A percentile compares a stretch with the other conserved stretches of the same genome.
These are phyloP conservation scores for Endoconidiophora laricicola DNA, from an alignment of 2,329 filamentous ascomycete genomes.

Conservation along the genomic window DNA sequence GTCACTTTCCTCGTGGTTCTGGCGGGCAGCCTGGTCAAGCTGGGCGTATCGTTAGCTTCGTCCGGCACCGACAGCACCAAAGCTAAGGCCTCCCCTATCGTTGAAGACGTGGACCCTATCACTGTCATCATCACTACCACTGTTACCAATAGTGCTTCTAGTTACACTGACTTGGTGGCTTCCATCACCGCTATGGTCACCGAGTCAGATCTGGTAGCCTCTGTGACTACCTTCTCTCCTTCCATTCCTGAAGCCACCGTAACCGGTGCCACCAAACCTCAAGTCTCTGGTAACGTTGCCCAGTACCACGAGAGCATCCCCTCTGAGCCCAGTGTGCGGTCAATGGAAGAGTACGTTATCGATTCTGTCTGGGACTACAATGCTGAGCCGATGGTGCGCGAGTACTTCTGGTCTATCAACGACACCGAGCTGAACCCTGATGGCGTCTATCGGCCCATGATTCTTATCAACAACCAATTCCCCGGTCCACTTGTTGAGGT, in stretches of 20 bases:
- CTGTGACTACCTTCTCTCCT: neutral
- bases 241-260: too few species aligned
- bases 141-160: neutral
- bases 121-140: neutral
- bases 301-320: slow-evolving; percentile 15
- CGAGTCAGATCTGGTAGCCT: neutral
- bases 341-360: slow-evolving; percentile 37
- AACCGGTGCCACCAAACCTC: too few species aligned
- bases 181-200: neutral
- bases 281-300: too few species aligned
- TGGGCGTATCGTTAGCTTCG: neutral
- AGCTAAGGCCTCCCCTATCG: too few species aligned
- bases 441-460: slow-evolving; percentile 38
- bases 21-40: neutral
- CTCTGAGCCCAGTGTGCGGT: slow-evolving; percentile 17
- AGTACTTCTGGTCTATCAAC: slow-evolving; percentile 41
- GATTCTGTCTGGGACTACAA: slow-evolving; percentile 37
- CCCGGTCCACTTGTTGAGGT: slow-evolving; percentile 57
- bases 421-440: slow-evolving; percentile 45
- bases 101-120: neutral
- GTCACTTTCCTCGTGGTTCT: neutral
- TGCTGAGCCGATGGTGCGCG: slow-evolving; percentile 32
- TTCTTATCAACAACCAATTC: slow-evolving; percentile 60
- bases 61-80: neutral
- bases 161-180: too few species aligned